Base-by-base conservation (phyloP, 176 grass and related monocot species). In the Oryza brachyantha region DNA sequence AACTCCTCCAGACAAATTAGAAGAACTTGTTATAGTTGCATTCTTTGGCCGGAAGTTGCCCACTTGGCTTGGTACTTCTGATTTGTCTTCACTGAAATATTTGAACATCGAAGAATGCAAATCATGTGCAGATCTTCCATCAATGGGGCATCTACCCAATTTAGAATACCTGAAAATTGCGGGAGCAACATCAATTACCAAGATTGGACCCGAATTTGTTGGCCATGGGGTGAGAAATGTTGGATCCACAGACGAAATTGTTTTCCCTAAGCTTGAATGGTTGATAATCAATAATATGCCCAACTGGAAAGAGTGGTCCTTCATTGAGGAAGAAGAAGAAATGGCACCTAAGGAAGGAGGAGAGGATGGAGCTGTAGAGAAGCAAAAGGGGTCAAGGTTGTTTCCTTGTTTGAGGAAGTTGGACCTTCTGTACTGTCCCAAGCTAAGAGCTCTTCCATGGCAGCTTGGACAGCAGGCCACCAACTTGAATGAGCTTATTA, bases 401-500 rank as follows among this genome's bases (percentile, higher is more conserved):
- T 3, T 84, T 21, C 81, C 81, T 10, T 13, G 28, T 64, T 25
- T 88, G 9, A 9, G 13, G 3, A 0, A 4, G 10, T 37, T 79
- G 2, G 0, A 4, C 10, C 21, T 88, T 64, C 0, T 6, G 4
- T 8, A 28, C 1, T 84, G 86, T 21, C 86, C 79, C 7, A 84
- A 79, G 46, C 29, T 88, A 8, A 84, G 26, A 58, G 80, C 42
- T 68, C 59, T 84, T 21, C 86, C 66, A 26, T 40, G 60, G 14
- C 37, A 34, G 16, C 29, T 88, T 25, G 45, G 25, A 16, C 22
- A 14, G 19, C 41, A 81, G 19, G 40, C 41, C 29, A 64, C 22
- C 13, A 70, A 29, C 8, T 60, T 86, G 50, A 43, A 79, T 16
- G 3, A 1, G 3, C 14, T 86, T 10, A 0, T 7, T 0, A 31